Evolutionary conservation across 768 basidiomycete genomes (phyloP).

Genomic region (Lepiota venenata): DNA sequence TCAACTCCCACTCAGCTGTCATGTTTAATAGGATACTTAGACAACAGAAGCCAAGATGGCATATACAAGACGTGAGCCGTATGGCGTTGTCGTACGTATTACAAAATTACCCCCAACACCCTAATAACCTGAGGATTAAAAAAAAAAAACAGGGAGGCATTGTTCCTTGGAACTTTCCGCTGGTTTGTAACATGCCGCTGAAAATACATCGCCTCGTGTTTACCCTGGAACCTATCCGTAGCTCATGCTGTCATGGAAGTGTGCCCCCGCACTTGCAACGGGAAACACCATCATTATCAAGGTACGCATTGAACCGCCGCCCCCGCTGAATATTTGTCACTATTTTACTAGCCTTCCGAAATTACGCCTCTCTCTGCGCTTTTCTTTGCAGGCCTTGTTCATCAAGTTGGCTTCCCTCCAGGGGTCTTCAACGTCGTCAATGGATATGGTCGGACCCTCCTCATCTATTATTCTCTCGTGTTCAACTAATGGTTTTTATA

Average conservation of each 20-base stretch:
- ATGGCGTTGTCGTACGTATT: constrained; percentile 40
- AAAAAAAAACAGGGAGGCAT: constrained; percentile 46
- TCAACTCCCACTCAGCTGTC: too few species aligned
- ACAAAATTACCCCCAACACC: neutral
- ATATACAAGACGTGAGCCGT: constrained; percentile 69
- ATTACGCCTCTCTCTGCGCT: constrained; percentile 69
- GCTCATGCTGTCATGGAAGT: constrained; percentile 64
- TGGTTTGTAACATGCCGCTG: constrained; percentile 14
- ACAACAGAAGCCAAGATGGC: constrained; percentile 53
- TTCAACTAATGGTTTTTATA: neutral
- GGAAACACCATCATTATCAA: constrained; percentile 76
- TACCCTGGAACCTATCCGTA: neutral
- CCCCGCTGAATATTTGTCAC: neutral
- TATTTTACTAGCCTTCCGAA: constrained; percentile 51
- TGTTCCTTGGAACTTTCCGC: constrained; percentile 62
- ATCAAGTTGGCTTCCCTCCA: constrained; percentile 72
- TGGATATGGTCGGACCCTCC: constrained; percentile 48
- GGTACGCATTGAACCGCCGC: constrained; percentile 13
- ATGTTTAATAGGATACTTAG: constrained; percentile 22
- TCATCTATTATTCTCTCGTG: neutral
- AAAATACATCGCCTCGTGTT: neutral
- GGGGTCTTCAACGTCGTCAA: constrained; percentile 73
- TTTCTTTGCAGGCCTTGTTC: constrained; percentile 45
- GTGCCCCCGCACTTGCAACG: constrained; percentile 73
- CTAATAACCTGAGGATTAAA: too few species aligned